Evolutionary conservation across 2,329 filamentous ascomycete genomes (phyloP).

Genomic region (Paecilomyces formosus): DNA sequence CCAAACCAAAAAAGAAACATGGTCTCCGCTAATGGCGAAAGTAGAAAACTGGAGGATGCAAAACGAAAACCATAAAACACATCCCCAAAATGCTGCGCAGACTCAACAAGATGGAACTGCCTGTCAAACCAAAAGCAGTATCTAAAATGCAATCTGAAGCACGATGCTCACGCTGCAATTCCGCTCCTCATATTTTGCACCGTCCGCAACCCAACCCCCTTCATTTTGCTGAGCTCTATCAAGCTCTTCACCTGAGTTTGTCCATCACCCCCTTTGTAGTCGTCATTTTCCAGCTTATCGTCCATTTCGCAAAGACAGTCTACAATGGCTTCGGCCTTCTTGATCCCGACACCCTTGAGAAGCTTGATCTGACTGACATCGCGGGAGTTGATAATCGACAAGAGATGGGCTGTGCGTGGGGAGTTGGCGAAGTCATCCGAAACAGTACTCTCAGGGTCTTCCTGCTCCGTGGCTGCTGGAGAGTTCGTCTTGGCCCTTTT

Average conservation of each 20-base stretch:
- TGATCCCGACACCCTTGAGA: constrained; percentile 40
- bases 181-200: constrained; percentile 42
- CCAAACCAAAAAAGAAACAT: neutral
- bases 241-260: constrained; percentile 30
- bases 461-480: constrained; percentile 9
- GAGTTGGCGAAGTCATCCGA: constrained; percentile 20
- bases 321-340: constrained; percentile 42
- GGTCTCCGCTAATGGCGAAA: neutral
- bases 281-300: constrained; percentile 12
- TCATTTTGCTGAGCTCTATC: constrained; percentile 33
- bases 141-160: neutral
- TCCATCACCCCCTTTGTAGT: constrained; percentile 11
- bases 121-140: neutral
- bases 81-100: neutral
- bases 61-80: neutral
- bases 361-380: constrained; percentile 39
- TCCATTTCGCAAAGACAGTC: constrained; percentile 40
- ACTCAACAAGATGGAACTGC: neutral
- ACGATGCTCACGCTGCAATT: constrained; percentile 21
- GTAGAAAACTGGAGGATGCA: neutral
- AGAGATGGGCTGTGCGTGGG: constrained; percentile 36
- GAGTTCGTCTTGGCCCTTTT: constrained; percentile 20
- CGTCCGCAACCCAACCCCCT: constrained; percentile 38
- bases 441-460: constrained; percentile 1
- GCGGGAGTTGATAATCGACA: constrained; percentile 40